phyloP scores from a whole-genome alignment of 768 basidiomycete species.

The Rickenella mellea region DNA sequence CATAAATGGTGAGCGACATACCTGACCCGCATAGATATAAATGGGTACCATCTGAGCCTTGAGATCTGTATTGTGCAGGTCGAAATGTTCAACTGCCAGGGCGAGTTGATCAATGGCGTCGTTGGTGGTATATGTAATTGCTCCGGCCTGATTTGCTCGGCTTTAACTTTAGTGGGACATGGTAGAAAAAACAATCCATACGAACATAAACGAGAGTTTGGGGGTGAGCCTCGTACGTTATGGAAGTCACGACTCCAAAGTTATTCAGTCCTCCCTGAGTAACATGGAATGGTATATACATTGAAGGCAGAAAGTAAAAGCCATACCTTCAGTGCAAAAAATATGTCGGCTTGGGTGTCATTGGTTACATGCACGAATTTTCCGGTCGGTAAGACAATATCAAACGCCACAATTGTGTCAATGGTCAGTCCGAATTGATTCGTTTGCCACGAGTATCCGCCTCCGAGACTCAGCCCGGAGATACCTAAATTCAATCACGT shows the following conservation, averaged over 20 bases:
- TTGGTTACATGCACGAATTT: slow-evolving; percentile 7
- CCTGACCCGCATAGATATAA: not conserved
- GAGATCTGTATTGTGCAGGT: not conserved
- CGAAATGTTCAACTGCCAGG: not conserved
- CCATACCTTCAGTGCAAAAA: slow-evolving; percentile 32
- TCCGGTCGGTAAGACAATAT: slow-evolving; percentile 14
- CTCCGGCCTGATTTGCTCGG: not conserved
- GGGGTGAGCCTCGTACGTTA: slow-evolving; percentile 43
- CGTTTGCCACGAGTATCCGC: slow-evolving; percentile 16
- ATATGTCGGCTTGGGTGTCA: slow-evolving; percentile 23
- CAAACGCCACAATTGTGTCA: slow-evolving; percentile 11
- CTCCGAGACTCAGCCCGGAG: slow-evolving; percentile 16
- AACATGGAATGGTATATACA: not conserved
- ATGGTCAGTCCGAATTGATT: slow-evolving; percentile 13
- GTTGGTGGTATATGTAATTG: not conserved
- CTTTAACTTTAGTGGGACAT: not conserved
- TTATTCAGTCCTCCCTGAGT: slow-evolving; percentile 54
- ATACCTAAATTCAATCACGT: slow-evolving; percentile 2
- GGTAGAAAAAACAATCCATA: too few relatives aligned
- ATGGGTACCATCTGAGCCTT: not conserved
- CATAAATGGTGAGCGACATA: too few relatives aligned
- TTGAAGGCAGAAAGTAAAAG: not conserved
- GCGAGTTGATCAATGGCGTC: not conserved
- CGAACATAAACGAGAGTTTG: slow-evolving; percentile 50
- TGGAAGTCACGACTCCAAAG: slow-evolving; percentile 52